Evolutionary conservation across 257 asterid species (phyloP).

Genomic region (Rauvolfia tetraphylla): DNA sequence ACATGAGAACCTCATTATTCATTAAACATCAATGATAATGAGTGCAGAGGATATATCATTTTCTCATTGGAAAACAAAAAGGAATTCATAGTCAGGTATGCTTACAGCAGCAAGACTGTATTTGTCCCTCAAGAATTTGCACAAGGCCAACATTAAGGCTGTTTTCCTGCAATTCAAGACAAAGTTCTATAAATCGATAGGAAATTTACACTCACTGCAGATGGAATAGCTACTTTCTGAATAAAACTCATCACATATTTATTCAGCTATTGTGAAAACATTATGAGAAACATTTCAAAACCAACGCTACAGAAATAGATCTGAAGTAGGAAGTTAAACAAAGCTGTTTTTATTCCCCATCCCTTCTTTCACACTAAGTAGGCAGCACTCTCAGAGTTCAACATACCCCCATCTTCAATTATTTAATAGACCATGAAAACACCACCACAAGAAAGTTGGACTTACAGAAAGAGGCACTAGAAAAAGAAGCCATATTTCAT

Average conservation of each 20-base stretch:
- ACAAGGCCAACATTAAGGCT: constrained; percentile 82
- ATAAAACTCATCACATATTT: not conserved
- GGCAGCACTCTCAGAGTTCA: not conserved
- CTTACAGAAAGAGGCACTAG: not conserved
- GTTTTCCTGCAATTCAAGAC: constrained; percentile 62
- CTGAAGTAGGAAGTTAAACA: not conserved
- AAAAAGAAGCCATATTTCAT: not conserved
- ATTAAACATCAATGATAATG: not conserved
- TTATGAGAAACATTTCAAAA: not conserved
- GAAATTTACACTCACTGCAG: not conserved
- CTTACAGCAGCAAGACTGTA: constrained; percentile 96
- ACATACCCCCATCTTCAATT: not conserved
- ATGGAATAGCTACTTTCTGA: not conserved
- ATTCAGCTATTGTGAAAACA: not conserved
- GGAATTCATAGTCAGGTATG: constrained; percentile 4
- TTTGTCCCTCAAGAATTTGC: constrained; percentile 68
- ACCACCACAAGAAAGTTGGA: not conserved
- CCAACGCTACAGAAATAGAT: not conserved
- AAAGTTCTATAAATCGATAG: not conserved
- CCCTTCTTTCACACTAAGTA: not conserved
- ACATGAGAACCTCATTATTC: not conserved
- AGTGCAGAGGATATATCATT: not conserved
- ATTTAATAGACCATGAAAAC: not conserved
- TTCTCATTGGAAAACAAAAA: not conserved
- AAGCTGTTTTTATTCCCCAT: not conserved